A percentile compares a stretch with the other conserved stretches of the same genome.
Evolutionary conservation across 805 yeast genomes (phyloP).

Genomic region (Yarrowia yakushimensis): DNA sequence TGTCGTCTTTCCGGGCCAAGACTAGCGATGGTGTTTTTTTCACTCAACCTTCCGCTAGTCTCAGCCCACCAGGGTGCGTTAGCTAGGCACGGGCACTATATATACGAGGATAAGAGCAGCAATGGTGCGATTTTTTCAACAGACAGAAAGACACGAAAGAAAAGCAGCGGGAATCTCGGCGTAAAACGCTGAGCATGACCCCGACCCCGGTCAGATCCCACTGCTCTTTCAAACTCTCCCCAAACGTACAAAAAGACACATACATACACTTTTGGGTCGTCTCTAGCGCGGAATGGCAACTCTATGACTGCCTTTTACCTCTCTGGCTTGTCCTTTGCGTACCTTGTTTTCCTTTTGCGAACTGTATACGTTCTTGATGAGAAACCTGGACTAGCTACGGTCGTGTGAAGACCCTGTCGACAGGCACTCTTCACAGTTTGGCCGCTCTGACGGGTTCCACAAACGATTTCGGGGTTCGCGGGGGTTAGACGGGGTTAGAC

Average conservation of each 20-base stretch:
- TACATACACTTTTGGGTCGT: neutral
- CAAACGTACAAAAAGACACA: neutral
- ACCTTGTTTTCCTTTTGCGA: neutral
- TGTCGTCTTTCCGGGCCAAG: neutral
- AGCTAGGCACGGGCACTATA: constrained; percentile 1
- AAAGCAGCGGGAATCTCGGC: neutral
- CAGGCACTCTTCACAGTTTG: too few relatives aligned
- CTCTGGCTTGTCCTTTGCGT: neutral
- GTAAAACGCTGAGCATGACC: neutral
- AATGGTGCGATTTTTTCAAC: too few relatives aligned
- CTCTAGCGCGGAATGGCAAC: neutral
- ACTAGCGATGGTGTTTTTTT: neutral
- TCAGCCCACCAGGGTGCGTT: neutral
- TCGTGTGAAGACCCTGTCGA: too few relatives aligned
- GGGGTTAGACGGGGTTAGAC: too few relatives aligned
- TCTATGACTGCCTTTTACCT: neutral
- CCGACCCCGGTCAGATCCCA: neutral
- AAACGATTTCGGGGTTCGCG: too few relatives aligned
- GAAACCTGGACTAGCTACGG: too few relatives aligned
- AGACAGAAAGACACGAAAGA: neutral
- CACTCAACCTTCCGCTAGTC: neutral
- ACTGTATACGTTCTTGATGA: neutral
- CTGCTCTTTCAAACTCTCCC: neutral
- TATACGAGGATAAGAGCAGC: neutral
- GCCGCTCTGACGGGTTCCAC: too few relatives aligned